Evolutionary conservation across 2,329 filamentous ascomycete genomes (phyloP).

Genomic region (Cytospora leucostoma): DNA sequence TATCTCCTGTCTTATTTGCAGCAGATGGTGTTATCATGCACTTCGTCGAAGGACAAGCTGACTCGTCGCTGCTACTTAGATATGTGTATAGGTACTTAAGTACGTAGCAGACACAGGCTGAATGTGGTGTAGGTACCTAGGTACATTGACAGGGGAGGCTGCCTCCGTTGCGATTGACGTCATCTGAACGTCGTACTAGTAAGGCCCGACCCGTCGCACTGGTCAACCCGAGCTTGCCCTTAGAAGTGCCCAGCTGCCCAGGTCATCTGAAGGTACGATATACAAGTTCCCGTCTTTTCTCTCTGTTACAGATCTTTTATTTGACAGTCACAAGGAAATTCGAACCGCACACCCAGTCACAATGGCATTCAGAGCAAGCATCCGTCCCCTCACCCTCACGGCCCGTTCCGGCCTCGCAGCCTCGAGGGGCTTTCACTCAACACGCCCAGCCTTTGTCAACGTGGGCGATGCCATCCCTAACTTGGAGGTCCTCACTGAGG

Average conservation of each 20-base stretch:
- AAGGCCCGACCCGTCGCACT: slow-evolving; percentile 17
- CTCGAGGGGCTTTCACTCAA: slow-evolving; percentile 61
- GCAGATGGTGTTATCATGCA: no score
- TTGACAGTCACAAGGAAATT: not conserved
- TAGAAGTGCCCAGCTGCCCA: no score
- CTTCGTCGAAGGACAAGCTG: no score
- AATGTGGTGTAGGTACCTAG: no score
- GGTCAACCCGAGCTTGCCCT: not conserved
- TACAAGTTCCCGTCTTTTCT: not conserved
- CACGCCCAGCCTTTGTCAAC: slow-evolving; percentile 65
- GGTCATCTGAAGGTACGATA: not conserved
- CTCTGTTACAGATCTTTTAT: no score
- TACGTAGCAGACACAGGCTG: no score
- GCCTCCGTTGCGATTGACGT: slow-evolving; percentile 7
- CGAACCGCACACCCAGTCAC: not conserved
- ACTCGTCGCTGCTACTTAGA: no score
- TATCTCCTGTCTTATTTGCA: no score
- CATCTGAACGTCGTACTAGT: slow-evolving; percentile 13
- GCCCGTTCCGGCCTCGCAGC: slow-evolving; percentile 20
- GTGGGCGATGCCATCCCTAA: slow-evolving; percentile 78
- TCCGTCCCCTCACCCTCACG: slow-evolving; percentile 22
- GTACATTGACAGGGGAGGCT: slow-evolving; percentile 7
- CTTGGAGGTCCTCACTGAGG: slow-evolving; percentile 76
- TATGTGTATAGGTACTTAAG: no score
- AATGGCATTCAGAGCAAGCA: slow-evolving; percentile 25